Base-by-base conservation (phyloP, 148 eudicot species). In the Amaranthus cruentus region DNA sequence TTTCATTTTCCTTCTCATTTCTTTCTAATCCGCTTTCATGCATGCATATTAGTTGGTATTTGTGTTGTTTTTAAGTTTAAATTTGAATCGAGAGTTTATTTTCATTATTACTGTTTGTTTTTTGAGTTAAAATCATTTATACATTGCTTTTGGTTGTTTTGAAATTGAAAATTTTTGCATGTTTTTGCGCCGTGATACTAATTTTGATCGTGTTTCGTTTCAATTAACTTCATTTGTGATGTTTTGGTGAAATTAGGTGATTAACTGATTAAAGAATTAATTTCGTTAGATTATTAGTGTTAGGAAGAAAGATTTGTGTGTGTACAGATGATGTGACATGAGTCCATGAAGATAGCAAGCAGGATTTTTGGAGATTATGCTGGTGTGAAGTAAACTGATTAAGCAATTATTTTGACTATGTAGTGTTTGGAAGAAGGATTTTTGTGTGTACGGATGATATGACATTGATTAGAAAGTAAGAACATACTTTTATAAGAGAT, bases 21-120 rank as follows among this genome's bases (percentile, higher is more conserved):
- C 7, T 73, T 74, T 67, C 5, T 11, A 4, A 10, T 46, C 44
- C 47, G 14, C 10, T 8, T 13, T 1, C 43, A 44, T 53, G 13
- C 74, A 52, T 76, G 73, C 70, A 49, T 9, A 56, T 65, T n/a
- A 60, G 15, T 59, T 68, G 5, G n/a, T 6, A 12, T 1, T 47
- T 21, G 6, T 55, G 38, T 49, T 55, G 73, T 60, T 11, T 6
- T 3, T 72, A 9, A 60, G 14, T 56, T 42, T 9, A 28, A 9
- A 15, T 62, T 3, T 59, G 57, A 63, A 59, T 60, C 15, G 48
- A 42, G 42, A 4, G 4, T 55, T 38, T 70, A 9, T 58, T 71
- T 3, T 28, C 11, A 15, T 4, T 57, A 46, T n/a, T 11, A 15
- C 11, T 46, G 43, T 47, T n/a, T 70, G 3, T 2, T 6, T 11